A percentile compares a stretch with the other conserved stretches of the same genome.
Conservation (phyloP, 768 basidiomycete genomes). For the Suillus brevipes region DNA sequence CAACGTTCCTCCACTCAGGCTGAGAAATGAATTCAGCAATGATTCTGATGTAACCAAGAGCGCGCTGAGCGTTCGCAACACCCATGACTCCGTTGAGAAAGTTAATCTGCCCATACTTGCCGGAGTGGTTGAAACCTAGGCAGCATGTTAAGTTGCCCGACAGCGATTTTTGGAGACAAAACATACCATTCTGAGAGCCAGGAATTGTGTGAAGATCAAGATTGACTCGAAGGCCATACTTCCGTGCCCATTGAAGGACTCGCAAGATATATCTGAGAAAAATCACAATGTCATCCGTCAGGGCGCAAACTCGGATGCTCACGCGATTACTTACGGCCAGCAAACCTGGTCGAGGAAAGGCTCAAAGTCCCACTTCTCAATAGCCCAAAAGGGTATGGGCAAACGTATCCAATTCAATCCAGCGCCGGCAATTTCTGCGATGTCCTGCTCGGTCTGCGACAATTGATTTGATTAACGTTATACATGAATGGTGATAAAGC, state of each 20-base stretch:
- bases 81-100: conserved; percentile 77
- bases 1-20: conserved; percentile 63
- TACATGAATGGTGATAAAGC: conserved; percentile 26
- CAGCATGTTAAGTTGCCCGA: conserved; percentile 9
- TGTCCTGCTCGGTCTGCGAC: conserved; percentile 80
- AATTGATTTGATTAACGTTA: neutral
- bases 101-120: conserved; percentile 63
- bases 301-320: conserved; percentile 4
- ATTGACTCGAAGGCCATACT: conserved; percentile 85
- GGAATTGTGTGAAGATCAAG: conserved; percentile 81
- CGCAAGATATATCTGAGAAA: conserved; percentile 65
- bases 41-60: conserved; percentile 73
- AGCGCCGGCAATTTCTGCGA: conserved; percentile 85
- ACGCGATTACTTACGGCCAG: conserved; percentile 59
- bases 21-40: conserved; percentile 81
- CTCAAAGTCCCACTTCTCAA: conserved; percentile 72
- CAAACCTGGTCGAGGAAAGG: conserved; percentile 73
- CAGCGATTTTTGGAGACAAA: neutral
- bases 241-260: conserved; percentile 79
- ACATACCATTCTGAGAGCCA: conserved; percentile 71
- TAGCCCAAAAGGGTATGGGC: conserved; percentile 85
- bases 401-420: conserved; percentile 84
- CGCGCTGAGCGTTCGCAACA: conserved; percentile 79
- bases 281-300: neutral
- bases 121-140: conserved; percentile 58